Percentiles rank a stretch among this genome's conserved stretches.
Evolutionary conservation across 208 protist genomes (phyloP).

Genomic region (Leptomonas seymouri): DNA sequence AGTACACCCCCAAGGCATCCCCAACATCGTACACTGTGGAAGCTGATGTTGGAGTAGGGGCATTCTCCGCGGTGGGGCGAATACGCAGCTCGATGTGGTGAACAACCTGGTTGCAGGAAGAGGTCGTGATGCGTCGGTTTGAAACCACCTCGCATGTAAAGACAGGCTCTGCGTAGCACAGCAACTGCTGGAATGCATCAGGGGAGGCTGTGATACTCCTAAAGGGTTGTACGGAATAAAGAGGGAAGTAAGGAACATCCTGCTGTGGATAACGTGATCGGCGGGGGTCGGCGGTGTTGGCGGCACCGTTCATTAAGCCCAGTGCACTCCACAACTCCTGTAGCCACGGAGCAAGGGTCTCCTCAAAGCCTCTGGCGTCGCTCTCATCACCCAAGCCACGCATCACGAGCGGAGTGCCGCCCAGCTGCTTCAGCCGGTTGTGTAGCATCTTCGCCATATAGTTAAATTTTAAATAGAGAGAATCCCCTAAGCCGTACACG

Average conservation of each 20-base stretch:
- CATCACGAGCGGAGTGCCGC: slow-evolving; percentile 67
- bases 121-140: slow-evolving; percentile 60
- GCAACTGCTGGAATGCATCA: not conserved
- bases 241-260: slow-evolving; percentile 32
- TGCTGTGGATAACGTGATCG: slow-evolving; percentile 17
- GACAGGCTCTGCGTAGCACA: slow-evolving; percentile 28
- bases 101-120: slow-evolving; percentile 68
- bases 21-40: slow-evolving; percentile 59
- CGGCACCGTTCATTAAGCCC: slow-evolving; percentile 2
- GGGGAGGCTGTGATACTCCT: not conserved
- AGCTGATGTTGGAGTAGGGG: not conserved
- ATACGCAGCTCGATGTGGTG: slow-evolving; percentile 56
- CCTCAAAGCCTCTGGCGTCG: slow-evolving; percentile 78
- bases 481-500: slow-evolving; percentile 93
- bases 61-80: not conserved
- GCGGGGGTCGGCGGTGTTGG: not conserved
- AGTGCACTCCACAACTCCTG: slow-evolving; percentile 65
- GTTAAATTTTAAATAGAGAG: slow-evolving; percentile 91
- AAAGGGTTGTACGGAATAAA: slow-evolving; percentile 15
- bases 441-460: slow-evolving; percentile 93
- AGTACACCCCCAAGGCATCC: slow-evolving; percentile 84
- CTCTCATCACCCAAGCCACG: slow-evolving; percentile 92
- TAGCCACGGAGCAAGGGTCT: slow-evolving; percentile 75
- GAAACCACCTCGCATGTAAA: slow-evolving; percentile 46
- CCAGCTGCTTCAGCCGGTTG: slow-evolving; percentile 87